Evolutionary conservation across 345 rosid genomes (phyloP).

Genomic region (Eucalyptus shirleyi): DNA sequence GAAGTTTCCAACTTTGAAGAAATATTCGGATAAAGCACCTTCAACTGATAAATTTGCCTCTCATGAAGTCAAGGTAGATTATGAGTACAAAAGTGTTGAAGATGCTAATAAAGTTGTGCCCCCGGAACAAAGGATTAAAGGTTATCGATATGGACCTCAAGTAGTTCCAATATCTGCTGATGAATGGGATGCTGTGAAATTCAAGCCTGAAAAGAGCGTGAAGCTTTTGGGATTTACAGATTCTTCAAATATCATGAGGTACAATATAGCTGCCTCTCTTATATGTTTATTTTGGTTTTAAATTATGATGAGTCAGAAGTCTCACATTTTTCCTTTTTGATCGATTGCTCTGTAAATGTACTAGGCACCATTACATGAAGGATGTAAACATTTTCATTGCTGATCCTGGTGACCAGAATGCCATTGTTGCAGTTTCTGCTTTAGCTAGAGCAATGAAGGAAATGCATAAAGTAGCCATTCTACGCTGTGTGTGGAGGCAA

Average conservation of each 20-base stretch:
- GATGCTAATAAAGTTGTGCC: conserved; percentile 50
- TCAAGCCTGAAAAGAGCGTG: conserved; percentile 84
- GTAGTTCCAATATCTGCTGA: conserved; percentile 81
- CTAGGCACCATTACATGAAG: conserved; percentile 90
- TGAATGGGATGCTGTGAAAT: conserved; percentile 64
- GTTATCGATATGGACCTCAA: conserved; percentile 90
- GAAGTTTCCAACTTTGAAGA: conserved; percentile 79
- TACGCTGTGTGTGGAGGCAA: conserved; percentile 96
- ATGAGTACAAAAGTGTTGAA: conserved; percentile 50
- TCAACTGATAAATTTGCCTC: conserved; percentile 65
- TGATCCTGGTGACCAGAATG: conserved; percentile 63
- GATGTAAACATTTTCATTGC: conserved; percentile 76
- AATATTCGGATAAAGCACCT: conserved; percentile 85
- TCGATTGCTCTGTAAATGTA: not conserved
- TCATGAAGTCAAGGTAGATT: conserved; percentile 85
- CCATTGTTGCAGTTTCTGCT: conserved; percentile 63
- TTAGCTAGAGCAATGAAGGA: conserved; percentile 84
- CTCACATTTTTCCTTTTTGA: not conserved
- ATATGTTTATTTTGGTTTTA: not conserved
- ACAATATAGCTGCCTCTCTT: not conserved
- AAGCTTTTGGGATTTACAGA: conserved; percentile 86
- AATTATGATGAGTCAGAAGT: not conserved
- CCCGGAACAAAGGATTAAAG: conserved; percentile 94
- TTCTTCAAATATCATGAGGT: conserved; percentile 67
- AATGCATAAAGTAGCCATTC: conserved; percentile 63